A percentile compares a stretch with the other conserved stretches of the same genome.
Evolutionary conservation across 768 basidiomycete genomes (phyloP).

Genomic region (Scleroderma citrinum): DNA sequence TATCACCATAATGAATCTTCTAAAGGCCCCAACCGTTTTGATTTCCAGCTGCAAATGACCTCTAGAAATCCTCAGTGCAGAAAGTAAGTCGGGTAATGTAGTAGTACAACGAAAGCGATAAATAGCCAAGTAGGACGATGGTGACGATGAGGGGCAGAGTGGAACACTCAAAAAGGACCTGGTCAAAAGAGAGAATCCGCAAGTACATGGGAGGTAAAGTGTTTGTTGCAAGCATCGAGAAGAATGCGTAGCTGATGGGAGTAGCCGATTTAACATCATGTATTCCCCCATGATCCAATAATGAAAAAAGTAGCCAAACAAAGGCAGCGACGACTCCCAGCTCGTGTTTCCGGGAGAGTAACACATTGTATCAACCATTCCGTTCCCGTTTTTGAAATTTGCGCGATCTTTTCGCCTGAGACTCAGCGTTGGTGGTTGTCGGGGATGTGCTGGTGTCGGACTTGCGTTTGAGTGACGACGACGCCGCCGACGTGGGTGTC

Average conservation of each 20-base stretch:
- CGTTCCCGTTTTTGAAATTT: constrained; percentile 48
- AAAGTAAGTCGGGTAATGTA: constrained; percentile 18
- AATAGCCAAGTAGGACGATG: constrained; percentile 26
- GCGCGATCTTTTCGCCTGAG: constrained; percentile 48
- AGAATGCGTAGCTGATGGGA: too few relatives aligned
- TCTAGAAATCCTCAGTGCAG: neutral
- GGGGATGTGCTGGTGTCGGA: constrained; percentile 44
- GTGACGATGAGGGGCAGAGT: constrained; percentile 3
- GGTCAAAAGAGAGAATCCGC: constrained; percentile 10
- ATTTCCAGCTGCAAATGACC: constrained; percentile 3
- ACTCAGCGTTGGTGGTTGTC: constrained; percentile 41
- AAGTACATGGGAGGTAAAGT: constrained; percentile 22
- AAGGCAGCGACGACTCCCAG: constrained; percentile 17
- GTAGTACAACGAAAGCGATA: constrained; percentile 31
- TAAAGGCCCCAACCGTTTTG: too few relatives aligned
- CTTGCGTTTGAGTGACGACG: constrained; percentile 54
- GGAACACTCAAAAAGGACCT: constrained; percentile 14
- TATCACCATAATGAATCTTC: too few relatives aligned
- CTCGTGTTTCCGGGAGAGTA: neutral
- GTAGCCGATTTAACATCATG: too few relatives aligned
- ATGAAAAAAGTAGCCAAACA: neutral
- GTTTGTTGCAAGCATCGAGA: constrained; percentile 22
- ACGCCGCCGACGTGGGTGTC: constrained; percentile 42
- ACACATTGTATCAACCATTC: constrained; percentile 38
- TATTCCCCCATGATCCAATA: neutral